Conservation (phyloP, 2,329 filamentous ascomycete species). For the Sphaerulina vaccinii region DNA sequence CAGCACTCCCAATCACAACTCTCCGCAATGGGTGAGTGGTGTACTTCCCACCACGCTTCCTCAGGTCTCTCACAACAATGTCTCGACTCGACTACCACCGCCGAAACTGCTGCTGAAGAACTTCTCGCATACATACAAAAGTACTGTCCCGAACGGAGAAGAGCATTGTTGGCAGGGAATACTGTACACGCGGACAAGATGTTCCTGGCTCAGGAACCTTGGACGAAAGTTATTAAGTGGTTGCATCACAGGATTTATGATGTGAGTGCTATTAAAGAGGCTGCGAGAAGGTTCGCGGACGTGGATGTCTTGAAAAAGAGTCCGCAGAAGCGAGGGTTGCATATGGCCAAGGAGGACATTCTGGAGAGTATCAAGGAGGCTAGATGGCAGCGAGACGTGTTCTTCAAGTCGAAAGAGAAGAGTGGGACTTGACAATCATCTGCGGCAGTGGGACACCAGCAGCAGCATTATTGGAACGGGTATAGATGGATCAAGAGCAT, state of each 20-base stretch:
- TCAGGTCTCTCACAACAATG: slow-evolving; percentile 81
- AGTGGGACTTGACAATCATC: slow-evolving; percentile 2
- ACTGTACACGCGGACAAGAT: slow-evolving; percentile 85
- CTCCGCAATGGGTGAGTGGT: slow-evolving; percentile 85
- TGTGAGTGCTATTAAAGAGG: slow-evolving; percentile 90
- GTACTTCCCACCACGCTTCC: slow-evolving; percentile 71
- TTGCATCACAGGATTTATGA: slow-evolving; percentile 90
- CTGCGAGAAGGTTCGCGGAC: slow-evolving; percentile 74
- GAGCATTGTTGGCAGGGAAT: slow-evolving; percentile 81
- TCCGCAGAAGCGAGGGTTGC: slow-evolving; percentile 71
- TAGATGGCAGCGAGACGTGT: slow-evolving; percentile 70
- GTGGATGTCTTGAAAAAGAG: slow-evolving; percentile 59
- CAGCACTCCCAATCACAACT: slow-evolving; percentile 70
- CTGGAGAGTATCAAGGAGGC: slow-evolving; percentile 94
- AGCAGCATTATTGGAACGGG: background rate
- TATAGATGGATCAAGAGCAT: background rate
- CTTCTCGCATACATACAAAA: slow-evolving; percentile 76
- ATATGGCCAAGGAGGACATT: slow-evolving; percentile 86
- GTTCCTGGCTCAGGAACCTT: slow-evolving; percentile 75
- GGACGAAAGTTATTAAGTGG: slow-evolving; percentile 68
- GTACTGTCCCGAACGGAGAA: slow-evolving; percentile 64
- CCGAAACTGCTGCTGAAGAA: slow-evolving; percentile 67
- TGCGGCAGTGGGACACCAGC: background rate
- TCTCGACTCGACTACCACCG: slow-evolving; percentile 68
- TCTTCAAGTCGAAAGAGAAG: slow-evolving; percentile 54